Conservation (phyloP, 2,329 filamentous ascomycete species). For the Canariomyces notabilis region DNA sequence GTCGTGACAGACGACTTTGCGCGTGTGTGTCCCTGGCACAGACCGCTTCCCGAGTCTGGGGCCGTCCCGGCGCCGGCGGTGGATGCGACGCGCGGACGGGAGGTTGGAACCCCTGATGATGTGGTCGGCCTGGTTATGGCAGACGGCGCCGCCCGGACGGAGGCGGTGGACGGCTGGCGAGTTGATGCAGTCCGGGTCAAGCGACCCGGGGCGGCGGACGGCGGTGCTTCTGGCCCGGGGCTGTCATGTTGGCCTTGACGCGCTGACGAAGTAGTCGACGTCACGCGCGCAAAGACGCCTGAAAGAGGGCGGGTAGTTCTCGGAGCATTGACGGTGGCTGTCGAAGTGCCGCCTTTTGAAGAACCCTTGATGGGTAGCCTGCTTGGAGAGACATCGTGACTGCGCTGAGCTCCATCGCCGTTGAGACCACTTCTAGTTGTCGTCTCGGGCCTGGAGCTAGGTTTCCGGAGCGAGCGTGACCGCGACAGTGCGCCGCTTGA, state of each 20-base stretch:
- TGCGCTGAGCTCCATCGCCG: slow-evolving; percentile 27
- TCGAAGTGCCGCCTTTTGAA: slow-evolving; percentile 12
- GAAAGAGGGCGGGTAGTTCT: slow-evolving; percentile 21
- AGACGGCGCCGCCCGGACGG: slow-evolving; percentile 3
- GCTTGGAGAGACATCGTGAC: slow-evolving; percentile 45
- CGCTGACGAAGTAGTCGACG: slow-evolving; percentile 2
- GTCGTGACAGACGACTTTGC: slow-evolving; percentile 39
- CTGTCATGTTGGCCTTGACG: slow-evolving; percentile 4
- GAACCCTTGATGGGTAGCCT: slow-evolving; percentile 45
- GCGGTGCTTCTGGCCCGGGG: background rate
- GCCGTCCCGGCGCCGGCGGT: slow-evolving; percentile 11
- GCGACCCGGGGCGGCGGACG: background rate
- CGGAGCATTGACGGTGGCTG: slow-evolving; percentile 22
- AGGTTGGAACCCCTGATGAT: slow-evolving; percentile 25
- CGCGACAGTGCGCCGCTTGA: slow-evolving; percentile 34
- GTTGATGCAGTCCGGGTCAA: slow-evolving; percentile 7
- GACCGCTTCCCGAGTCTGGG: slow-evolving; percentile 1
- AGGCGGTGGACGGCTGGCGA: slow-evolving; percentile 10
- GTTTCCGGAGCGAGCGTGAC: slow-evolving; percentile 46
- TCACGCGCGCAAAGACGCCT: slow-evolving; percentile 21
- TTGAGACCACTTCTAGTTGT: slow-evolving; percentile 18
- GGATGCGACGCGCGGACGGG: slow-evolving; percentile 6
- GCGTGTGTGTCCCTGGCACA: slow-evolving; percentile 29
- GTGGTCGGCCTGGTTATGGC: slow-evolving; percentile 24
- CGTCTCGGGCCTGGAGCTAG: slow-evolving; percentile 16